Evolutionary conservation across 345 rosid species (phyloP), one percentile per base, ranked within the genome.

Genomic region (Draba incana): DNA sequence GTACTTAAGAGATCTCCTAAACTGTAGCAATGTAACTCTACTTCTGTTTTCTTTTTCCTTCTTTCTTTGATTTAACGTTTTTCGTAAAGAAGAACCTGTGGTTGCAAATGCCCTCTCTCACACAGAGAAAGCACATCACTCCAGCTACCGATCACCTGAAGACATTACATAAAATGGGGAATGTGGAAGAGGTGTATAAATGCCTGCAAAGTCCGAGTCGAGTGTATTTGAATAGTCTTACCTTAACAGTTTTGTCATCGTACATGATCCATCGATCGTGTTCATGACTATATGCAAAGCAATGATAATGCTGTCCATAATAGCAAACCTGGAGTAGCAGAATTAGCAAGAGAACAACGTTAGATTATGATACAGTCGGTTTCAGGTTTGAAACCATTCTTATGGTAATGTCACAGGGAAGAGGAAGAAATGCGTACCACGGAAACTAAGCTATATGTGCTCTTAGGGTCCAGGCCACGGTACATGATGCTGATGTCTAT

Each of bases 271-370:
- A 94, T 23, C 57, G 80, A 16, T 75, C 85, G 20, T 77, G 84
- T 12, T 87, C 93, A 59, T 75, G 88, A 78, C 88, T 86, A 70
- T 91, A 86, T 59, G 98, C 97, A 54, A 94, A 94, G 79, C 98
- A 94, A 78, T 94, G 93, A 81, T 94, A 94, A 78, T 94, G 99
- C 68, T 89, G 99, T 66, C 99, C 99, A 46, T 91, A 91, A 75
- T 94, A 94, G 81, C 99, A 94, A 72, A 94, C 99, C 99, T 94
- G 58, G 57, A 64, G 63, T 71, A 72, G 71, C 63, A 70, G 16
- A 78, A 69, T 35, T 0, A 68, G 45, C 41, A 69, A 14, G 46
- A 74, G 20, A 56, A 51, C 42, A 62, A 54, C 3, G 28, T 59
- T 53, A 23, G 49, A 14, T 37, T 47, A 48, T 57, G 46, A 31